phyloP scores from a whole-genome alignment of 2,329 filamentous ascomycete genomes.

The Mycogone perniciosa region DNA sequence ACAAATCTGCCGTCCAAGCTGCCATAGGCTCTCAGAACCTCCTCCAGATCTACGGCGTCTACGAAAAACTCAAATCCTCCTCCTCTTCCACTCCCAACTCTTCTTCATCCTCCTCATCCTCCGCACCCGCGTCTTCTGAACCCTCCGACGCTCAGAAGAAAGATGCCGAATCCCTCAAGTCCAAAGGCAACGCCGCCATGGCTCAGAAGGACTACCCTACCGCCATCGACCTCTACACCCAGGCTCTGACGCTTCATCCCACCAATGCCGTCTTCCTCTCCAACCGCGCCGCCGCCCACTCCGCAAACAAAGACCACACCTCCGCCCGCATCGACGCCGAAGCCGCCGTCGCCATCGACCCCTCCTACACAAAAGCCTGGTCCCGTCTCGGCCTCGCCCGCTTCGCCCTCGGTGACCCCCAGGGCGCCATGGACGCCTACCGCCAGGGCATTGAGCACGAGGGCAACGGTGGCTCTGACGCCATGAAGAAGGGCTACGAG shows the following conservation, averaged over 20 bases:
- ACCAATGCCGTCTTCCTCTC: slow-evolving; percentile 94
- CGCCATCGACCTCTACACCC: slow-evolving; percentile 82
- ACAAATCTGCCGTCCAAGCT: slow-evolving; percentile 64
- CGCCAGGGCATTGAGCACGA: slow-evolving; percentile 87
- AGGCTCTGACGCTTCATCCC: slow-evolving; percentile 75
- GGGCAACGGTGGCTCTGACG: slow-evolving; percentile 87
- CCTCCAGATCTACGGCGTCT: slow-evolving; percentile 86
- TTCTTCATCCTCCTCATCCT: slow-evolving; percentile 23
- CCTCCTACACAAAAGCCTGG: slow-evolving; percentile 96
- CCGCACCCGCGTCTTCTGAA: slow-evolving; percentile 17
- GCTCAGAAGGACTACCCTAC: slow-evolving; percentile 79
- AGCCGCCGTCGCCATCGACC: slow-evolving; percentile 79
- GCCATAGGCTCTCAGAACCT: slow-evolving; percentile 84
- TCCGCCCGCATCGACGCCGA: slow-evolving; percentile 84
- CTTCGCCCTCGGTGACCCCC: slow-evolving; percentile 85
- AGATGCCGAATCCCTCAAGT: slow-evolving; percentile 84
- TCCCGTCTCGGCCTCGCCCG: slow-evolving; percentile 83
- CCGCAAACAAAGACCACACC: slow-evolving; percentile 74
- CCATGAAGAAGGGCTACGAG: slow-evolving; percentile 96
- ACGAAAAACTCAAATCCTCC: slow-evolving; percentile 80
- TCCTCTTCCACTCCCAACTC: slow-evolving; percentile 29
- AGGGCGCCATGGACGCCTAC: slow-evolving; percentile 93
- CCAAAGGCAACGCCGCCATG: slow-evolving; percentile 90
- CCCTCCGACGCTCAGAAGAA: slow-evolving; percentile 57
- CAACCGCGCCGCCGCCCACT: slow-evolving; percentile 93